Conservation (phyloP, 768 basidiomycete genomes). For the Glaciozyma martinii region DNA sequence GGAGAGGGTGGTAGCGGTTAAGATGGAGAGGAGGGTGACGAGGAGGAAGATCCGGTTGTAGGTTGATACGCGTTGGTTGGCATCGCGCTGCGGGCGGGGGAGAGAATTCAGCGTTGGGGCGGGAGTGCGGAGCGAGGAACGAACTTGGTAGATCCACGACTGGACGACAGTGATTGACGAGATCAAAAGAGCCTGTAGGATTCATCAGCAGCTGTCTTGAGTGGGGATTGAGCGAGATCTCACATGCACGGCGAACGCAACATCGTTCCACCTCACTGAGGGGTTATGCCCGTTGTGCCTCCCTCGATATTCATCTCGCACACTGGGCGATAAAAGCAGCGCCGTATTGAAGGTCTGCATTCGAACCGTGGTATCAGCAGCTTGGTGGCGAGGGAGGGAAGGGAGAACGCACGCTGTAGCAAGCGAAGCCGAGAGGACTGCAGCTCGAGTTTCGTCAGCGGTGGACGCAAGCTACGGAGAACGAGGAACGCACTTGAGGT, state of each 20-base stretch:
- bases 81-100: constrained; percentile 18
- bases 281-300: constrained; percentile 41
- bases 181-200: constrained; percentile 30
- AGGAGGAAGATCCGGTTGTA: constrained; percentile 32
- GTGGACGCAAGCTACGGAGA: constrained; percentile 33
- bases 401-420: no score
- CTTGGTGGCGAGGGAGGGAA: background rate
- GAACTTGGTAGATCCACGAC: constrained; percentile 38
- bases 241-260: constrained; percentile 42
- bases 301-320: constrained; percentile 39
- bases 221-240: background rate
- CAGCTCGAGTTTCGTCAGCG: background rate
- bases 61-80: constrained; percentile 11
- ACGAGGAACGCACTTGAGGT: constrained; percentile 43
- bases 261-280: constrained; percentile 40
- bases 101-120: background rate
- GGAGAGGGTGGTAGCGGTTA: constrained; percentile 17
- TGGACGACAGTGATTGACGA: constrained; percentile 38
- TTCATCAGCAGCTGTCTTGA: background rate
- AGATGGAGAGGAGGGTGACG: constrained; percentile 4
- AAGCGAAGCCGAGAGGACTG: background rate
- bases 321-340: constrained; percentile 36
- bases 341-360: constrained; percentile 37
- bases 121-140: background rate
- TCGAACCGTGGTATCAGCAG: background rate